phyloP scores from a whole-genome alignment of 805 yeast genomes.

The Candida glaebosa region DNA sequence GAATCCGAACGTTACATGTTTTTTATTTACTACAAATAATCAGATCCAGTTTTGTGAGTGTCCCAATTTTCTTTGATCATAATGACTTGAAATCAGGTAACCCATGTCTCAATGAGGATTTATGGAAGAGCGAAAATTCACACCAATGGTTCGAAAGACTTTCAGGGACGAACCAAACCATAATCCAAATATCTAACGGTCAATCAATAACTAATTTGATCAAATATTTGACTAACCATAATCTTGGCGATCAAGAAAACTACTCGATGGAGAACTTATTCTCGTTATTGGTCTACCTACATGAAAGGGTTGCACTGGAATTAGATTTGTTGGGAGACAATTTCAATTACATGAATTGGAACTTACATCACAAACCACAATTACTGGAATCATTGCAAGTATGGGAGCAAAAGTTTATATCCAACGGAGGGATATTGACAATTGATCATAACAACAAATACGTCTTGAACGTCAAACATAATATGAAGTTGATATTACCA shows the following conservation, averaged over 20 bases:
- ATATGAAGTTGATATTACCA: slow-evolving; percentile 64
- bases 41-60: slow-evolving; percentile 44
- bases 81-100: slow-evolving; percentile 59
- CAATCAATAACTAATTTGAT: slow-evolving; percentile 45
- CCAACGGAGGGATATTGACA: slow-evolving; percentile 60
- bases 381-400: slow-evolving; percentile 55
- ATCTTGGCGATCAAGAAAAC: slow-evolving; percentile 2
- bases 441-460: slow-evolving; percentile 49
- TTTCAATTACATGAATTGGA: slow-evolving; percentile 58
- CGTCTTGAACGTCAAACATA: slow-evolving; percentile 50
- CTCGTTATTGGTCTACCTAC: slow-evolving; percentile 59
- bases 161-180: slow-evolving; percentile 14
- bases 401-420: slow-evolving; percentile 64
- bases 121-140: slow-evolving; percentile 55
- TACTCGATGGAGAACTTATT: slow-evolving; percentile 36
- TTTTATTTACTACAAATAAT: slow-evolving; percentile 49
- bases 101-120: slow-evolving; percentile 54
- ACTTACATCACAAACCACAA: slow-evolving; percentile 56
- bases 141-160: slow-evolving; percentile 47
- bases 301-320: slow-evolving; percentile 60
- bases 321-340: slow-evolving; percentile 38
- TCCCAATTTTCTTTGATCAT: slow-evolving; percentile 35
- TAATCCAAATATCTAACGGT: slow-evolving; percentile 57
- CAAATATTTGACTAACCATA: slow-evolving; percentile 26
- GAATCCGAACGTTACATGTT: slow-evolving; percentile 52